These are phyloP conservation scores for Neofusicoccum ribis DNA, from an alignment of 2,329 filamentous ascomycete species.

Conservation along the genomic window DNA sequence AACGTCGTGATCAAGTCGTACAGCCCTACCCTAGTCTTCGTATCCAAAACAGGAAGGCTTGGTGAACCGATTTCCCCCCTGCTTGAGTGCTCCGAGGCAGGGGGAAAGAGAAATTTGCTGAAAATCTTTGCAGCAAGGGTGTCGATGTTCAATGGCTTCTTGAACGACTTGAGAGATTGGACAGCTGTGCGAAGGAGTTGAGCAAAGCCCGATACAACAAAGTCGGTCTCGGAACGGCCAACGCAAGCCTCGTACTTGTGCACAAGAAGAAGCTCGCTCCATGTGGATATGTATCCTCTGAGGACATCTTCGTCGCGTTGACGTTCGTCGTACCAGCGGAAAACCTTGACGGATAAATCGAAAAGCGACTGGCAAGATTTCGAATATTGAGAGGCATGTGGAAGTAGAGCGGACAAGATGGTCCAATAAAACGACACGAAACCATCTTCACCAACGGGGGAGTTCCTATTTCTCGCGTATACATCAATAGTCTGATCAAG, in stretches of 20 bases:
- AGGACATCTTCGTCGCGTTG: constrained; percentile 34
- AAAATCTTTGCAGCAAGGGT: constrained; percentile 28
- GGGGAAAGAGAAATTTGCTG: constrained; percentile 37
- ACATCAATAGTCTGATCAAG: not conserved
- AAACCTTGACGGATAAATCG: constrained; percentile 36
- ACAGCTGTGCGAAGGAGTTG: constrained; percentile 41
- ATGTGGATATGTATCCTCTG: constrained; percentile 30
- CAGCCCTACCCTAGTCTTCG: constrained; percentile 36
- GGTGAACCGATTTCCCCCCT: not conserved
- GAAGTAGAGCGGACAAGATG: constrained; percentile 33
- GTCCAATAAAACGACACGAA: constrained; percentile 37
- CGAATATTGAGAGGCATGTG: constrained; percentile 27
- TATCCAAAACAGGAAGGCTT: constrained; percentile 36
- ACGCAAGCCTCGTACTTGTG: constrained; percentile 37
- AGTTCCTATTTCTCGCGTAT: not conserved
- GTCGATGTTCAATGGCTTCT: constrained; percentile 34
- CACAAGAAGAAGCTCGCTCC: constrained; percentile 36
- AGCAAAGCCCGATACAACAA: constrained; percentile 41
- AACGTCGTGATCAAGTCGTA: constrained; percentile 38
- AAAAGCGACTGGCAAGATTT: constrained; percentile 36
- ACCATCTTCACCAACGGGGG: constrained; percentile 29
- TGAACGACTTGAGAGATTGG: constrained; percentile 42
- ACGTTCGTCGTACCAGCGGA: constrained; percentile 36
- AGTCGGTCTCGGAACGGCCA: constrained; percentile 37
- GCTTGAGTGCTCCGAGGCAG: not conserved